Conservation (phyloP, 345 rosid genomes). For the Noccaea caerulescens region DNA sequence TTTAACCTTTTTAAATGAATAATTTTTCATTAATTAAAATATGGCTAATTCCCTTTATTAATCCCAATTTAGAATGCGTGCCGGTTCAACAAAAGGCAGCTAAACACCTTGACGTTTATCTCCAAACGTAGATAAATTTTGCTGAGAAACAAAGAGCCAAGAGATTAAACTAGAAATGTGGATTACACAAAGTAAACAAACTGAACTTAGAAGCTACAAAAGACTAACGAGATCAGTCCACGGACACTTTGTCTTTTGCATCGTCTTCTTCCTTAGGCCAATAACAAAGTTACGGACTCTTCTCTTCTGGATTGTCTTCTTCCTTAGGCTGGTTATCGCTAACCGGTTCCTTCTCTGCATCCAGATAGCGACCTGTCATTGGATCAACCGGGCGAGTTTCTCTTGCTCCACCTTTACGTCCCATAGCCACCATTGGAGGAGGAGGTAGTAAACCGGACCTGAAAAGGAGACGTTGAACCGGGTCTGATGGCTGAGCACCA, state of each 20-base stretch:
- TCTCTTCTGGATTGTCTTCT: constrained; percentile 34
- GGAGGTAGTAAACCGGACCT: constrained; percentile 91
- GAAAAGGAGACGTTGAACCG: constrained; percentile 75
- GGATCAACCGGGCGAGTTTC: constrained; percentile 81
- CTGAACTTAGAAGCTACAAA: constrained; percentile 20
- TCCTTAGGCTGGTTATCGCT: constrained; percentile 38
- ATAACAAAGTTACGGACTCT: constrained; percentile 22
- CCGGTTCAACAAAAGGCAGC: constrained; percentile 7
- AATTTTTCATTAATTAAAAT: not conserved
- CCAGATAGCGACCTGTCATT: constrained; percentile 65
- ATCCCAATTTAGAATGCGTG: constrained; percentile 19
- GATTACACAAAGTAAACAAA: constrained; percentile 6
- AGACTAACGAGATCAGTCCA: constrained; percentile 2
- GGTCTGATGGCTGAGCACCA: constrained; percentile 95
- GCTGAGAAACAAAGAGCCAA: not conserved
- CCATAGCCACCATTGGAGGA: constrained; percentile 87
- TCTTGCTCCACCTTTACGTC: constrained; percentile 74
- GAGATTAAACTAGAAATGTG: constrained; percentile 2
- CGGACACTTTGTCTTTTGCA: not conserved
- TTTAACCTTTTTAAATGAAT: not conserved
- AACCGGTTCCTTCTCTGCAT: constrained; percentile 45
- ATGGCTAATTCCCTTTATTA: not conserved
- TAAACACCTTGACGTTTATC: constrained; percentile 29
- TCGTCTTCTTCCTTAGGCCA: constrained; percentile 30
- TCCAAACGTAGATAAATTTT: not conserved